Conservation (phyloP, 169 alveolate genomes). For the Plasmodium blacklocki region DNA sequence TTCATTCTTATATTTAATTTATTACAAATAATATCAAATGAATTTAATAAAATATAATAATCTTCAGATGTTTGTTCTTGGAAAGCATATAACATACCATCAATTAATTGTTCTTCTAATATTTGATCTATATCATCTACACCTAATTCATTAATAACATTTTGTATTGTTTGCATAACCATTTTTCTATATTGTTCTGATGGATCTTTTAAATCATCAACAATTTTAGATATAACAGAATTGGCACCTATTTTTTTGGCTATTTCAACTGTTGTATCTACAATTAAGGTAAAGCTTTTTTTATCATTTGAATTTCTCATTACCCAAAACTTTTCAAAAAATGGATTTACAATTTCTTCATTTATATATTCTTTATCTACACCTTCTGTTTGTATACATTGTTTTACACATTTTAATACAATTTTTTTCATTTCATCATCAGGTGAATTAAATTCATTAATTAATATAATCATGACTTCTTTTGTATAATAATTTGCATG, state of each 20-base stretch:
- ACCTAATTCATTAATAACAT: constrained; percentile 92
- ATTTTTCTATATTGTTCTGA: constrained; percentile 93
- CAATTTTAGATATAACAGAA: constrained; percentile 75
- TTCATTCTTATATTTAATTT: constrained; percentile 96
- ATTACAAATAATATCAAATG: constrained; percentile 97
- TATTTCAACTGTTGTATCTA: constrained; percentile 98
- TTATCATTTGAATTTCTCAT: constrained; percentile 91
- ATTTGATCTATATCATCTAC: constrained; percentile 96
- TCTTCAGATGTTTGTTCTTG: constrained; percentile 98
- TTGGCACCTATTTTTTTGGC: constrained; percentile 94
- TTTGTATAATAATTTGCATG: constrained; percentile 98
- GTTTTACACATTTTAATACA: constrained; percentile 95
- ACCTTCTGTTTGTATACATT: constrained; percentile 98
- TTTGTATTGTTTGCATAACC: constrained; percentile 98
- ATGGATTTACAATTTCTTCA: constrained; percentile 95
- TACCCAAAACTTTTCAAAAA: constrained; percentile 96
- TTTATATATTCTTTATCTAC: constrained; percentile 97
- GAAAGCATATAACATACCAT: constrained; percentile 98
- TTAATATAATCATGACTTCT: constrained; percentile 96
- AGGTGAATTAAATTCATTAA: constrained; percentile 97
- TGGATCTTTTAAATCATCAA: constrained; percentile 85
- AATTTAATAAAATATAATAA: constrained; percentile 94
- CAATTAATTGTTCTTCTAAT: constrained; percentile 97
- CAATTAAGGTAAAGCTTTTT: constrained; percentile 94
- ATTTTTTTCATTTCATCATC: constrained; percentile 99